phyloP scores from a whole-genome alignment of 257 asterid species.

The Solanum chmielewskii region DNA sequence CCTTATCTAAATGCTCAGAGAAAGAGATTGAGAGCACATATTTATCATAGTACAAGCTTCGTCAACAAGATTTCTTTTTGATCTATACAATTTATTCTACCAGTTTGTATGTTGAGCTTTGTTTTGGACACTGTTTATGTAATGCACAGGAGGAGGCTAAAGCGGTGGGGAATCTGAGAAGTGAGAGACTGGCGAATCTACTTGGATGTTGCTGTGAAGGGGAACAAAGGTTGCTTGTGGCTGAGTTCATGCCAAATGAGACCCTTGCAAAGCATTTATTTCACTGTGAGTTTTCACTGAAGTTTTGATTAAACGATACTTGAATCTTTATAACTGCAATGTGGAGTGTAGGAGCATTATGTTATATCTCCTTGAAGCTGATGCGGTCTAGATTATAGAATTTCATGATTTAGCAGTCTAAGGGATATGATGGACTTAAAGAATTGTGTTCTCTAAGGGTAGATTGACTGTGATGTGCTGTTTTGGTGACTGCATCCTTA shows the following conservation, averaged over 20 bases:
- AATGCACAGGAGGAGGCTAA: slow-evolving; percentile 29
- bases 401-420: not conserved
- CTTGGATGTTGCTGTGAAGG: slow-evolving; percentile 35
- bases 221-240: slow-evolving; percentile 36
- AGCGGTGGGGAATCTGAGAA: slow-evolving; percentile 35
- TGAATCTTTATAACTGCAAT: not conserved
- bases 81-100: not conserved
- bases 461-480: not conserved
- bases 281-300: slow-evolving; percentile 24
- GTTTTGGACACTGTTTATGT: not conserved
- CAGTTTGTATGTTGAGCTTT: not conserved
- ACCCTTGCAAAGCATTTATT: slow-evolving; percentile 43
- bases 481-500: not conserved
- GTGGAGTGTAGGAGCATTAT: not conserved
- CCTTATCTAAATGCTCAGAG: not conserved
- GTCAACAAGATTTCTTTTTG: not conserved
- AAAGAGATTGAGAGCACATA: not conserved
- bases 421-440: not conserved
- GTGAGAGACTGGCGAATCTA: slow-evolving; percentile 33
- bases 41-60: not conserved
- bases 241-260: slow-evolving; percentile 41
- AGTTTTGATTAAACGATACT: not conserved
- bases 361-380: not conserved
- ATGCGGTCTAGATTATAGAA: not conserved
- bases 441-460: not conserved